Base-by-base conservation (phyloP, 2,329 filamentous ascomycete species). In the Hypomyces perniciosus region DNA sequence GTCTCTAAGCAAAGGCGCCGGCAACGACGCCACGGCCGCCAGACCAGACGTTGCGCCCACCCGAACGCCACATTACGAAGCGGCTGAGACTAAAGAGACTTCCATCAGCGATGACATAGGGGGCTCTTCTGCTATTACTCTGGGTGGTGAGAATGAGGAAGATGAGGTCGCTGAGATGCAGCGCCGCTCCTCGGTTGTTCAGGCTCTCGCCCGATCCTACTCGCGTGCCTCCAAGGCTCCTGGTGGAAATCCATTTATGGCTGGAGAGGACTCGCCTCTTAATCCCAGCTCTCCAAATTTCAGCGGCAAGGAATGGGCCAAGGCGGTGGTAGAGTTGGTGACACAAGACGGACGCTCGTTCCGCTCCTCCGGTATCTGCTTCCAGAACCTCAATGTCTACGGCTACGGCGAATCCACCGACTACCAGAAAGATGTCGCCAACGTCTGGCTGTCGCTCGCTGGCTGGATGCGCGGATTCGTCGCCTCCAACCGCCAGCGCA, bases 401-500 rank as follows among this genome's bases (percentile, higher is more conserved):
- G 84, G 85, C 38, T 88, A 77, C 59, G 84, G 84, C 41, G 78
- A 77, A 38, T 73, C 80, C 1, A 86, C 84, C 1, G 85, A 88
- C 63, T 88, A 84, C 65, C 85, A 89, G 62, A 84, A 83, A 68
- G 77, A 84, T 56, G 80, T 86, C 30, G 71, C 68, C 56, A 86
- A 85, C 57, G 70, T 84, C 50, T 81, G 78, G 71, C 65, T 85
- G 2, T 77, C 79, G 44, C 59, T 66, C 0, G 67, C 66, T 1
- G 70, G 71, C 8, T 47, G 74, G n/a, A 61, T 68, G 1, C 73
- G 75, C 48, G 69, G 76, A 1, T 61, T 85, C 30, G 79, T 79
- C 4, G 58, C 80, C 37, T 57, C 76, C 56, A 74, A 74, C 38
- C 70, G 75, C 58, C 75, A 71, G 44, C 79, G 80, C 57, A 83